Percentiles rank a stretch among this genome's conserved stretches.
Conservation (phyloP, 2,329 filamentous ascomycete species). For the Nannizziopsis barbatae region DNA sequence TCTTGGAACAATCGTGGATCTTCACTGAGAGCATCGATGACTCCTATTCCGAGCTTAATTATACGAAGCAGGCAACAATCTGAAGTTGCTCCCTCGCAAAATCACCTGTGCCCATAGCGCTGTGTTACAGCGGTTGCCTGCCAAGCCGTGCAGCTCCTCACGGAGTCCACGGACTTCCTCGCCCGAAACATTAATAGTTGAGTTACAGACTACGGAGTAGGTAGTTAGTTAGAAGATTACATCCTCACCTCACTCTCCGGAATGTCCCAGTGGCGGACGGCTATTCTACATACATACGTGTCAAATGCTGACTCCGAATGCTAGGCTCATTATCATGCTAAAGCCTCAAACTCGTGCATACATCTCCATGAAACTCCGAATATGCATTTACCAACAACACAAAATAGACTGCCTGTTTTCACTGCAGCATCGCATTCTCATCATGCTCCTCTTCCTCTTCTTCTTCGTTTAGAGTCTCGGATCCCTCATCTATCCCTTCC, state of each 20-base stretch:
- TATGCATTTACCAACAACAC: no score
- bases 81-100: not conserved
- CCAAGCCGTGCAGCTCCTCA: constrained; percentile 3
- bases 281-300: no score
- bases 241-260: no score
- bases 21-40: not conserved
- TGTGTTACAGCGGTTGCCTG: constrained; percentile 9
- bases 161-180: not conserved
- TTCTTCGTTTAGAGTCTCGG: constrained; percentile 9
- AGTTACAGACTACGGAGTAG: no score
- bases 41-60: not conserved
- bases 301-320: no score
- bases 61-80: constrained; percentile 1
- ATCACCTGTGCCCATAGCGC: not conserved
- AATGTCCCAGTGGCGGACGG: no score
- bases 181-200: no score
- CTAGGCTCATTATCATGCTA: no score
- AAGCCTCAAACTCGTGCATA: no score
- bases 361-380: no score
- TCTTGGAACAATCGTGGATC: no score
- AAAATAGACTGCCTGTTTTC: not conserved
- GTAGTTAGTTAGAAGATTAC: no score
- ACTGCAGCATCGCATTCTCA: not conserved
- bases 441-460: not conserved
- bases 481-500: constrained; percentile 21